Evolutionary conservation across 1,139 yeast genomes (phyloP).

Genomic region (Suhomyces choctaworum): DNA sequence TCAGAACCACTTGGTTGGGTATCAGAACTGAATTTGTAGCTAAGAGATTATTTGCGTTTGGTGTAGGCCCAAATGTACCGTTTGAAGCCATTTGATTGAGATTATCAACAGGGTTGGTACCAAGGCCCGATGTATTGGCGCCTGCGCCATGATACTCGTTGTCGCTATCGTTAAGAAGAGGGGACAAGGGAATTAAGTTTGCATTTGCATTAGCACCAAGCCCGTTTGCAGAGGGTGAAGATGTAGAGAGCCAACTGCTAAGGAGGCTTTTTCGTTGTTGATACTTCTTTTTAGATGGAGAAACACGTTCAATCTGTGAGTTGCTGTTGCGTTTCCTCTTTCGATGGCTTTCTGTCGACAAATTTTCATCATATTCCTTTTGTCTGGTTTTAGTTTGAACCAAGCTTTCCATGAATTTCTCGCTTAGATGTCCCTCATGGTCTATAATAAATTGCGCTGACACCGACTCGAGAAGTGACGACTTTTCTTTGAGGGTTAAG

Average conservation of each 20-base stretch:
- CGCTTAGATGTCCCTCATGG: conserved; percentile 20
- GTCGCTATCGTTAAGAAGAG: conserved; percentile 37
- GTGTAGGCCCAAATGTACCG: conserved; percentile 1
- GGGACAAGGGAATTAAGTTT: conserved; percentile 38
- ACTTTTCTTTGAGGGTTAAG: conserved; percentile 21
- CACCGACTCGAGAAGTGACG: conserved; percentile 24
- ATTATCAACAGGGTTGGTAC: conserved; percentile 18
- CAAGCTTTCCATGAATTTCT: conserved; percentile 15
- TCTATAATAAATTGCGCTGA: conserved; percentile 28
- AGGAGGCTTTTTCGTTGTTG: conserved; percentile 15
- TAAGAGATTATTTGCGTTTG: conserved; percentile 2
- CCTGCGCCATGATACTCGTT: conserved; percentile 22
- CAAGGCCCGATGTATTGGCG: conserved; percentile 12
- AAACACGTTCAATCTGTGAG: conserved; percentile 2
- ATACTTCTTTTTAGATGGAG: conserved; percentile 7
- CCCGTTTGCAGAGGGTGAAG: conserved; percentile 4
- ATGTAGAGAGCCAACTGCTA: conserved; percentile 20
- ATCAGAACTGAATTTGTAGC: conserved; percentile 8
- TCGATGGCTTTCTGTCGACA: conserved; percentile 5
- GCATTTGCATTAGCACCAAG: conserved; percentile 15
- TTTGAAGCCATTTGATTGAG: conserved; percentile 20
- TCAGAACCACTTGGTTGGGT: conserved; percentile 23
- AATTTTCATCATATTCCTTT: neutral
- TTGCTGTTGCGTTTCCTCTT: conserved; percentile 7
- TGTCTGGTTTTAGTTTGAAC: conserved; percentile 6